Evolutionary conservation across 2,329 filamentous ascomycete genomes (phyloP).

Genomic region (Fusarium longipes): DNA sequence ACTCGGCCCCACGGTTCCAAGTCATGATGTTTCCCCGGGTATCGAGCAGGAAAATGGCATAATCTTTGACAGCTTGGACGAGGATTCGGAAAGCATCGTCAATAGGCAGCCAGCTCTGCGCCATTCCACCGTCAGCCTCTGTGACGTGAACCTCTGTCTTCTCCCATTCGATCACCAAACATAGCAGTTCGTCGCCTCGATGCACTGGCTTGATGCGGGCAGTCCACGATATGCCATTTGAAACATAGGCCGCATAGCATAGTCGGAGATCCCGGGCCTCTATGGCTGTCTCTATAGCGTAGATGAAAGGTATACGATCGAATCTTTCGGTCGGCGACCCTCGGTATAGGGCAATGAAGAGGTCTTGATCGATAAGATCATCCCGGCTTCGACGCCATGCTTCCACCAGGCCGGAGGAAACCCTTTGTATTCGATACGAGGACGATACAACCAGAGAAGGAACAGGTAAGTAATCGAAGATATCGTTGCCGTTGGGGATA

Average conservation of each 20-base stretch:
- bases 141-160: neutral
- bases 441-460: constrained; percentile 8
- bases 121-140: neutral
- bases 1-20: constrained; percentile 6
- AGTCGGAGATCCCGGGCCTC: neutral
- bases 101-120: constrained; percentile 5
- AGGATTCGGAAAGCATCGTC: constrained; percentile 12
- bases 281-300: constrained; percentile 5
- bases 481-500: neutral
- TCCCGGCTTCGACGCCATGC: neutral
- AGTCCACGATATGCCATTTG: constrained; percentile 2
- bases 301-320: constrained; percentile 5
- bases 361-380: neutral
- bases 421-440: constrained; percentile 6
- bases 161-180: neutral
- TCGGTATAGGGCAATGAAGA: constrained; percentile 2
- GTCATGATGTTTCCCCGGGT: constrained; percentile 8
- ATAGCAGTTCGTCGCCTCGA: neutral
- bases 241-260: neutral
- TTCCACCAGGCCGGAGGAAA: neutral
- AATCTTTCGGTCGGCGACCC: constrained; percentile 5
- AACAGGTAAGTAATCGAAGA: constrained; percentile 4
- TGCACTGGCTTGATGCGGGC: constrained; percentile 5
- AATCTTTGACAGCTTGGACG: constrained; percentile 10
- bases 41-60: constrained; percentile 12